Percentiles rank a stretch among this genome's conserved stretches.
phyloP scores from a whole-genome alignment of 163 green algal species.

The Scenedesmus sp. region DNA sequence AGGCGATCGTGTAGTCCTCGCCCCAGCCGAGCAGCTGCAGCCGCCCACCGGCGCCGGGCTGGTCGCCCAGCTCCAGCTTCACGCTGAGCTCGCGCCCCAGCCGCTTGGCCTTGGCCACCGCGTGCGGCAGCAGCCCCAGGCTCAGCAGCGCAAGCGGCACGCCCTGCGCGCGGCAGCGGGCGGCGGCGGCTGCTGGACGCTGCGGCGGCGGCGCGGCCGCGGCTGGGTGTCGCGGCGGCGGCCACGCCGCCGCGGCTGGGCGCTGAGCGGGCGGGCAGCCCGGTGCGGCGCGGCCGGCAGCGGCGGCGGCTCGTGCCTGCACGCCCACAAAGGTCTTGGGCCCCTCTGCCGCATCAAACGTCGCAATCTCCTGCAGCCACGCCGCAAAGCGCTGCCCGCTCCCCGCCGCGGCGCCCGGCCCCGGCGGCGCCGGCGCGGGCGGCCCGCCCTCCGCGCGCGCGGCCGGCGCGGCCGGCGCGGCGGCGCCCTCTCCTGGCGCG shows the following conservation, averaged over 20 bases:
- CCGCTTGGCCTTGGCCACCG: slow-evolving; percentile 42
- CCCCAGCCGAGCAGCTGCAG: slow-evolving; percentile 14
- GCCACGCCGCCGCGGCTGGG: too few species aligned
- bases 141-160: slow-evolving; percentile 19
- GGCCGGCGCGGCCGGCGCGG: background rate
- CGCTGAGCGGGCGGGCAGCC: too few species aligned
- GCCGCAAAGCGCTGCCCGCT: background rate
- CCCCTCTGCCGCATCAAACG: slow-evolving; percentile 50
- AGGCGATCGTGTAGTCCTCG: slow-evolving; percentile 18
- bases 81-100: slow-evolving; percentile 45
- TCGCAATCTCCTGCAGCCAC: slow-evolving; percentile 53
- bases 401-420: background rate
- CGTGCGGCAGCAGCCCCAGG: slow-evolving; percentile 30
- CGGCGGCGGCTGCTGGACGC: too few species aligned
- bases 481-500: background rate
- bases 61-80: slow-evolving; percentile 31
- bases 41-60: background rate
- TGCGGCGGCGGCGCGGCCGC: too few species aligned
- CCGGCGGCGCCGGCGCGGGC: background rate
- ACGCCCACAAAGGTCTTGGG: slow-evolving; percentile 44
- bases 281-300: too few species aligned
- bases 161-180: slow-evolving; percentile 8
- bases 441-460: background rate
- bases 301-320: background rate
- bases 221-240: too few species aligned